Conservation (phyloP, 768 basidiomycete species). For the Boletellus ananiceps region DNA sequence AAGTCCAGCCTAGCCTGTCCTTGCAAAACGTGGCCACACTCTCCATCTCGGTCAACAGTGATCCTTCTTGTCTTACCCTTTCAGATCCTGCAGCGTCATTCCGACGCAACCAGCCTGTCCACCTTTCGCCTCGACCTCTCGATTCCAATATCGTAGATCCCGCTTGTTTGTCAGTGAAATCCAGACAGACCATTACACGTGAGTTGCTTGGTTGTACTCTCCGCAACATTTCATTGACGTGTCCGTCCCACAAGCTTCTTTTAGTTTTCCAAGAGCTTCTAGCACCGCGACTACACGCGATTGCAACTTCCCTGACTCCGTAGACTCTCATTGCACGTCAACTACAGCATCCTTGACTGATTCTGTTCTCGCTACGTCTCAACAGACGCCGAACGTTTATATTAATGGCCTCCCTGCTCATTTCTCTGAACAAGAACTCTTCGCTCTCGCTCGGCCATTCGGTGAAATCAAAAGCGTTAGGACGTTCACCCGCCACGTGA, state of each 20-base stretch:
- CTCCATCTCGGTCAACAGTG: slow-evolving; percentile 11
- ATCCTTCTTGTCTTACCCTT: slow-evolving; percentile 21
- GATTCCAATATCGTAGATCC: slow-evolving; percentile 14
- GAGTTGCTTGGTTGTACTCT: background rate
- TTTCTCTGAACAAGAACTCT: slow-evolving; percentile 76
- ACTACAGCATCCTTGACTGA: slow-evolving; percentile 14
- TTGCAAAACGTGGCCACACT: slow-evolving; percentile 10
- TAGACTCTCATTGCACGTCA: slow-evolving; percentile 12
- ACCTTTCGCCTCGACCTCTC: slow-evolving; percentile 8
- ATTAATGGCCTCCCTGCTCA: slow-evolving; percentile 85
- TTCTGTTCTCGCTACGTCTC: slow-evolving; percentile 8
- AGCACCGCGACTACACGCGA: slow-evolving; percentile 10
- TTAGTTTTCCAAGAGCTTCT: slow-evolving; percentile 20
- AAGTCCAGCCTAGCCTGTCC: slow-evolving; percentile 18
- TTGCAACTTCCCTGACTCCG: slow-evolving; percentile 6
- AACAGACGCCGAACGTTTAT: slow-evolving; percentile 71
- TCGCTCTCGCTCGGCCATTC: slow-evolving; percentile 65
- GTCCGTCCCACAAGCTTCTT: slow-evolving; percentile 18
- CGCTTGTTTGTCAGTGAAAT: slow-evolving; percentile 2
- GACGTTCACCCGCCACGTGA: slow-evolving; percentile 79
- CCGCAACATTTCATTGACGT: slow-evolving; percentile 1
- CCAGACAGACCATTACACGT: slow-evolving; percentile 25
- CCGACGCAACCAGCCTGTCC: slow-evolving; percentile 6
- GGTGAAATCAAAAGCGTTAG: slow-evolving; percentile 73
- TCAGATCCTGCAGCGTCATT: slow-evolving; percentile 7